Conservation (phyloP, 2,329 filamentous ascomycete species). For the Zasmidium citrigriseum region DNA sequence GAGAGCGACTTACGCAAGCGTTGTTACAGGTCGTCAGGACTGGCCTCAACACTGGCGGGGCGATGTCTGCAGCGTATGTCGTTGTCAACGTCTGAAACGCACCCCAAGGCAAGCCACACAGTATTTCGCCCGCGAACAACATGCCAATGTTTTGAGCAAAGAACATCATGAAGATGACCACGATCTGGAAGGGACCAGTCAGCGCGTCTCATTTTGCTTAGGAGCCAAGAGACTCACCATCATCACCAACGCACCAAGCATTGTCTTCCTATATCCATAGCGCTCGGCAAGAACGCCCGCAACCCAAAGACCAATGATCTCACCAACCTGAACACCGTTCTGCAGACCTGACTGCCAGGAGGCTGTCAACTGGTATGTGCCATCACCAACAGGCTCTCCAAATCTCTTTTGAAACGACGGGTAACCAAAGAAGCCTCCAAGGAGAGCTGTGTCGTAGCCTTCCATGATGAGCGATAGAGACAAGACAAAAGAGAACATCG, state of each 20-base stretch:
- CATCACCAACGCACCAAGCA: slow-evolving; percentile 32
- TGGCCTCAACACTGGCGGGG: neutral
- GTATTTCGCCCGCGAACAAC: too few species aligned
- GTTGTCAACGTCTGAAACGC: too few species aligned
- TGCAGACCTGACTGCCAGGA: slow-evolving; percentile 59
- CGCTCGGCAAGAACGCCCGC: slow-evolving; percentile 65
- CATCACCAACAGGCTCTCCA: slow-evolving; percentile 30
- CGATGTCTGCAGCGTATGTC: neutral
- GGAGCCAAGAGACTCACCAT: slow-evolving; percentile 58
- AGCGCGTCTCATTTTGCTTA: too few species aligned
- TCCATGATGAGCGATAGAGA: slow-evolving; percentile 49
- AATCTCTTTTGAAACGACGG: slow-evolving; percentile 38
- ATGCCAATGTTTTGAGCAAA: too few species aligned
- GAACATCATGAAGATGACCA: slow-evolving; percentile 4
- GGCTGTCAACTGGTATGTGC: slow-evolving; percentile 51
- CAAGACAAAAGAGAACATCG: slow-evolving; percentile 5
- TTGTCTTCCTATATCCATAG: slow-evolving; percentile 47
- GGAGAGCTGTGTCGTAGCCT: slow-evolving; percentile 53
- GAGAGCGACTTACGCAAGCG: neutral
- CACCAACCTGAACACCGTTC: slow-evolving; percentile 52
- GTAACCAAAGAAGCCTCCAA: slow-evolving; percentile 37
- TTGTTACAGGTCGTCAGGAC: neutral
- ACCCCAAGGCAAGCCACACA: too few species aligned
- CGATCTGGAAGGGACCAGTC: too few species aligned
- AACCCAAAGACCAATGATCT: slow-evolving; percentile 66